Conservation (phyloP, 2,329 filamentous ascomycete genomes). For the Colletotrichum abscissum region DNA sequence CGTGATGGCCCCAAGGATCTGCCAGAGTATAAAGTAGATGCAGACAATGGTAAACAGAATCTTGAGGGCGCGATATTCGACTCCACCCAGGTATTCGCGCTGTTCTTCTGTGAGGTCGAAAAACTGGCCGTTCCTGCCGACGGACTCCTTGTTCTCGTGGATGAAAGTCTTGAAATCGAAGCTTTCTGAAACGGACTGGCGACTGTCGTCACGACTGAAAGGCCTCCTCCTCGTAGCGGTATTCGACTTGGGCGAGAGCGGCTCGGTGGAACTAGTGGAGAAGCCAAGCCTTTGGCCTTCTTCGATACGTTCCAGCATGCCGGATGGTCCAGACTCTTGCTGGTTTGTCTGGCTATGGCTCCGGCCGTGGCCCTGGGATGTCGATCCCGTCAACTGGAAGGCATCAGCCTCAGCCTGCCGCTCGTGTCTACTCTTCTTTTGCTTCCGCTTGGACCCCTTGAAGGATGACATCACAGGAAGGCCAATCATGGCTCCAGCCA, state of each 20-base stretch:
- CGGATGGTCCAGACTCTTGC: background rate
- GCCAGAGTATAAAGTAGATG: slow-evolving; percentile 69
- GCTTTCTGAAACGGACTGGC: slow-evolving; percentile 50
- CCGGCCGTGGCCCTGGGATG: background rate
- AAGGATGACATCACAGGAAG: slow-evolving; percentile 35
- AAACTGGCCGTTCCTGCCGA: slow-evolving; percentile 66
- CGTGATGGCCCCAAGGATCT: slow-evolving; percentile 66
- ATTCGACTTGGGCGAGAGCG: slow-evolving; percentile 16
- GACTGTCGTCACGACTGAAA: slow-evolving; percentile 42
- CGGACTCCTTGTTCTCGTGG: slow-evolving; percentile 46
- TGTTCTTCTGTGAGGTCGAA: slow-evolving; percentile 55
- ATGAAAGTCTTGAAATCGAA: slow-evolving; percentile 21
- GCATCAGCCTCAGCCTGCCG: slow-evolving; percentile 25
- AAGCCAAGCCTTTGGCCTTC: slow-evolving; percentile 15
- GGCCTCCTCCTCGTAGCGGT: slow-evolving; percentile 32
- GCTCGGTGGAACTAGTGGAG: slow-evolving; percentile 2
- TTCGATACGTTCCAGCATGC: slow-evolving; percentile 10
- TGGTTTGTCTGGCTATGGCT: slow-evolving; percentile 19
- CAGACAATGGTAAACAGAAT: slow-evolving; percentile 70
- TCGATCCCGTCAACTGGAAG: slow-evolving; percentile 6
- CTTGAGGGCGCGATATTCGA: slow-evolving; percentile 72
- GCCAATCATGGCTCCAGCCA: slow-evolving; percentile 39
- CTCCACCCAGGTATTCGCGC: slow-evolving; percentile 66
- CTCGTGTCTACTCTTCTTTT: slow-evolving; percentile 19
- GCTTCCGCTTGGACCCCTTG: slow-evolving; percentile 11